Conservation (phyloP, 768 basidiomycete species). For the Tricholoma hemisulphureum region DNA sequence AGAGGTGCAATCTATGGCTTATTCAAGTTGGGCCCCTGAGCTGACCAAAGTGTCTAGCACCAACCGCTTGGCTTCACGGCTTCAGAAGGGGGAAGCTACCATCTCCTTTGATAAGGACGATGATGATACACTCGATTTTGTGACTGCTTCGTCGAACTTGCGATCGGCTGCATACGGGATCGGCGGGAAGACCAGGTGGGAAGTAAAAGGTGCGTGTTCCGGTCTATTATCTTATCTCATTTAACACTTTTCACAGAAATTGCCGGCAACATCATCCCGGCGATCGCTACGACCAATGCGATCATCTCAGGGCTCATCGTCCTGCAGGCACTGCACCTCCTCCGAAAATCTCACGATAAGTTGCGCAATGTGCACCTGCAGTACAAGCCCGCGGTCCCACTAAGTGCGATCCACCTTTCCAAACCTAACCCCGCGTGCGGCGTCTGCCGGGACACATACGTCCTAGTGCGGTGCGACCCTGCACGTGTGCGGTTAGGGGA, state of each 20-base stretch:
- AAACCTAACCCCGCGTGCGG: conserved; percentile 78
- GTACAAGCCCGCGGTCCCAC: conserved; percentile 74
- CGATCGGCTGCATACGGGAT: conserved; percentile 91
- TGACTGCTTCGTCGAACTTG: conserved; percentile 91
- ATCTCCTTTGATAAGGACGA: conserved; percentile 98
- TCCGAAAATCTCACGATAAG: conserved; percentile 59
- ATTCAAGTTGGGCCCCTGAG: background rate
- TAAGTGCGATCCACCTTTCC: conserved; percentile 65
- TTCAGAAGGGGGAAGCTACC: conserved; percentile 62
- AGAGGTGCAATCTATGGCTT: conserved; percentile 54
- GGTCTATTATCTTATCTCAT: background rate
- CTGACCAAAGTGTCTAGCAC: conserved; percentile 47
- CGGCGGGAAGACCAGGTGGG: conserved; percentile 86
- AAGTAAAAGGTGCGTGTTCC: conserved; percentile 77
- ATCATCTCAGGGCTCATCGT: conserved; percentile 95
- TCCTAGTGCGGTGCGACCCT: conserved; percentile 71
- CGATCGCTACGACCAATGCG: conserved; percentile 98
- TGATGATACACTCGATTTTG: conserved; percentile 95
- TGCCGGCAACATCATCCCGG: conserved; percentile 99
- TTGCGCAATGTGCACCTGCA: conserved; percentile 78
- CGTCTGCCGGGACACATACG: conserved; percentile 84
- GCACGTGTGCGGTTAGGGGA: conserved; percentile 66
- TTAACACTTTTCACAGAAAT: conserved; percentile 59
- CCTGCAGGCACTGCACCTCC: conserved; percentile 83
- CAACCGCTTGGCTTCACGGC: conserved; percentile 69